Evolutionary conservation across 177 flowering plant genomes (phyloP), one percentile per base, ranked within the genome.

Genomic region (Vitis hybrid): DNA sequence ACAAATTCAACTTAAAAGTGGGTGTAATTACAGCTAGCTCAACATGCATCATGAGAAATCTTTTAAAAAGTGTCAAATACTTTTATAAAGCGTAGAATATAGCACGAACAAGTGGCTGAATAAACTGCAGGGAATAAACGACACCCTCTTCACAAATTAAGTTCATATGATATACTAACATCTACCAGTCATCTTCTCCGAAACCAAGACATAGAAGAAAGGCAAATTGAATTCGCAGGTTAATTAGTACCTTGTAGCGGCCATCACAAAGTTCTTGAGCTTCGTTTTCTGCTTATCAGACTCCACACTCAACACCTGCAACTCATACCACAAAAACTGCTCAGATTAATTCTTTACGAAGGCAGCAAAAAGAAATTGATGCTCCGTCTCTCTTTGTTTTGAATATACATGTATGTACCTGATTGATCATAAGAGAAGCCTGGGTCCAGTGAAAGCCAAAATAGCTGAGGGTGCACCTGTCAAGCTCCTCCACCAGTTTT

Each of bases 361-460:
- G 6, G 18, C 32, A 40, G 15, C 52, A 66, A 16, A 52, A 46
- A 35, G 46, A 35, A 35, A 35, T 35, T 5, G 46, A 35, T 35
- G 46, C 6, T 35, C 46, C 46, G 1, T 6, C 5, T 35, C 6
- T 35, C 46, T 35, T 24, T 10, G 32, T 14, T 6, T 13, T 3
- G 10, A 65, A 12, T 10, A 48, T 0, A 21, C 2, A 21, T 52
- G 18, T 4, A 65, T 6, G 6, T 76, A 91, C 99, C 96, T 91
- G 93, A 69, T 66, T 80, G 67, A 95, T 84, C 76, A 89, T 75
- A 15, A 58, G 60, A 60, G 90, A 67, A 70, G 91, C 80, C 19
- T 87, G 90, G 62, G 61, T 77, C 99, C 99, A 95, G 67, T 95
- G 87, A 68, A 88, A 95, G 2, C 90, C 88, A 72, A 95, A 95